Base-by-base conservation (phyloP, 495 filamentous ascomycete species). In the Lasiosphaeris hirsuta region DNA sequence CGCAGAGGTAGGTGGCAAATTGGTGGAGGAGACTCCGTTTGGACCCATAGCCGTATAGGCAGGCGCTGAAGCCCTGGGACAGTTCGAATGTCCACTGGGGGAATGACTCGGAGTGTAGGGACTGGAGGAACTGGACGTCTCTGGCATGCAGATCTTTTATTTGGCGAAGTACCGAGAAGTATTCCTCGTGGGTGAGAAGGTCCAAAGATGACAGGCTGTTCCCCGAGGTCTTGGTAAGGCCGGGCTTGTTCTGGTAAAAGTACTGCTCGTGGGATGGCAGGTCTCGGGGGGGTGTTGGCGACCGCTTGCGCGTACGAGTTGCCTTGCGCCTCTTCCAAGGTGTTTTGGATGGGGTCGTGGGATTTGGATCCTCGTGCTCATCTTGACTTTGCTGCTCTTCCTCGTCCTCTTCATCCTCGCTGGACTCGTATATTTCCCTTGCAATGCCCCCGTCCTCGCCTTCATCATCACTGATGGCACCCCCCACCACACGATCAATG, bases 11-110 rank as follows among this genome's bases (percentile, higher is more conserved):
- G 43, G 84, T 81, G 1, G 92, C 91, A 65, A 96, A 97, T 33
- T 83, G 74, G 58, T 88, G 82, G 11, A 92, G 77, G 0, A 97
- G 84, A 10, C 75, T 74, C 10, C 89, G 80, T 66, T 97, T 98
- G 39, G 89, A 92, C 6, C 94, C 94, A 61, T 90, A 97, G 33
- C 94, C 94, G 67, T 93, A 96, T 3, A 97, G 72, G 63, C 95
- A 94, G 55, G 96, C 79, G 67, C 88, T 96, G 78, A 96, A 97
- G 41, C 86, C 86, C 67, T 96, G 84, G 36, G 84, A 80, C 17
- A 97, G 81, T 73, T 98, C 95, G 63, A 97, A 98, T 13, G 78
- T 72, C 94, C 94, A 98, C 68, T 97, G 94, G 10, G 86, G 80
- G 68, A 96, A 97, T 13, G 87, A 89, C 40, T 86, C 83, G 42